phyloP scores from a whole-genome alignment of 2,329 filamentous ascomycete species.

The Rutstroemia sp. region DNA sequence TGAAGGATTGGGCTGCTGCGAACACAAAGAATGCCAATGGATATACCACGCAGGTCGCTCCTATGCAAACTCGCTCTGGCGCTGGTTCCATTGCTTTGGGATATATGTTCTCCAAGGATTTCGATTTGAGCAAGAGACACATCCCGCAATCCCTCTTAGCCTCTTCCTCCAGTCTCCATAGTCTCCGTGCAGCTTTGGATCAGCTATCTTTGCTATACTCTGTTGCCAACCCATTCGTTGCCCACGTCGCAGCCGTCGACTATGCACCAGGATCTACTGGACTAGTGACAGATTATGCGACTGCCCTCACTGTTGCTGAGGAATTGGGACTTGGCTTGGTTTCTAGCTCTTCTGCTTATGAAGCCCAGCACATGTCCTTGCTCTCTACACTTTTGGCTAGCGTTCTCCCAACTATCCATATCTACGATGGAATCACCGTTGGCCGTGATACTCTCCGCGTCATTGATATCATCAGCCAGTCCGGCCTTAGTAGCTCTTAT shows the following conservation, averaged over 20 bases:
- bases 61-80: conserved; percentile 80
- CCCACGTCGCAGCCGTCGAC: conserved; percentile 86
- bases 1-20: conserved; percentile 65
- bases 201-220: conserved; percentile 88
- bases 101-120: conserved; percentile 97
- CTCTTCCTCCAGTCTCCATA: conserved; percentile 72
- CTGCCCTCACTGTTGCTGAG: conserved; percentile 72
- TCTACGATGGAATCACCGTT: conserved; percentile 80
- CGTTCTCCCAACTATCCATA: conserved; percentile 74
- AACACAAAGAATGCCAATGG: conserved; percentile 75
- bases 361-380: conserved; percentile 93
- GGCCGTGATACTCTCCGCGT: conserved; percentile 76
- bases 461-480: conserved; percentile 71
- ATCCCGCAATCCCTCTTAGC: conserved; percentile 88
- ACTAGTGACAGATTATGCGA: conserved; percentile 81
- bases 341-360: conserved; percentile 77
- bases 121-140: conserved; percentile 82
- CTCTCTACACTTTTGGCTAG: conserved; percentile 75
- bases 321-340: conserved; percentile 85
- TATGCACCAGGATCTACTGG: conserved; percentile 58
- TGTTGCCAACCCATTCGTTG: conserved; percentile 86
- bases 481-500: conserved; percentile 62
- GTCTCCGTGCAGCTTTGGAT: conserved; percentile 77
- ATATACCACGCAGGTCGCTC: conserved; percentile 67
- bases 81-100: conserved; percentile 88